Conservation (phyloP, 257 asterid genomes). For the Misopates orontium region DNA sequence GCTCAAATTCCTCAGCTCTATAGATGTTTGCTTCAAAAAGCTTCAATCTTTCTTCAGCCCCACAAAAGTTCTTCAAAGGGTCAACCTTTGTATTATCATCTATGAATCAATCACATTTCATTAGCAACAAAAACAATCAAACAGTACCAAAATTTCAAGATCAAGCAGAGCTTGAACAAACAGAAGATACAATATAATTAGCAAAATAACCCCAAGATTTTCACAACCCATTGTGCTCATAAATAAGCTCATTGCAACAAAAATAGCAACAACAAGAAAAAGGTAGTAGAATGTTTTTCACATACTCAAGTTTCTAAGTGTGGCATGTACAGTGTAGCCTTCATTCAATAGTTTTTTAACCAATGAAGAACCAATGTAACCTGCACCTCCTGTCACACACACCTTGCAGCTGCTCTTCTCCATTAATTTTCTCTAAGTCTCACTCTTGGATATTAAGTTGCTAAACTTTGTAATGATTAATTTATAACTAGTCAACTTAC, state of each 20-base stretch:
- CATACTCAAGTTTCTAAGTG: constrained; percentile 42
- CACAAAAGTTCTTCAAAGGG: constrained; percentile 35
- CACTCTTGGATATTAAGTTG: too few species aligned
- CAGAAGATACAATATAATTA: too few species aligned
- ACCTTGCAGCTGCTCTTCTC: constrained; percentile 29
- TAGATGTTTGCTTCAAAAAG: constrained; percentile 52
- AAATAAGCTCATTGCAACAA: too few species aligned
- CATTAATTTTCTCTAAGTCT: too few species aligned
- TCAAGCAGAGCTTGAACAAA: too few species aligned
- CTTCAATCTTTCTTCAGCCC: constrained; percentile 36
- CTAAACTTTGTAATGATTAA: too few species aligned
- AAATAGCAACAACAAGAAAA: background rate
- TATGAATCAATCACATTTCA: background rate
- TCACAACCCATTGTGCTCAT: too few species aligned
- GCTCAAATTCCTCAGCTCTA: constrained; percentile 40
- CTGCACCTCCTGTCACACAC: constrained; percentile 51
- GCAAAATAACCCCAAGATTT: too few species aligned
- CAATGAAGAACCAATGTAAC: constrained; percentile 46
- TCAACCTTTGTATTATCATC: constrained; percentile 42
- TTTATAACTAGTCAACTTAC: too few species aligned
- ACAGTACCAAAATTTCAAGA: background rate
- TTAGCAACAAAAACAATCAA: background rate
- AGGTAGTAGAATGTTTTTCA: too few species aligned
- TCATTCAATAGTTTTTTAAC: constrained; percentile 35
- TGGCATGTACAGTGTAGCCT: constrained; percentile 52